phyloP scores from a whole-genome alignment of 345 rosid species.

The Syzygium oleosum region DNA sequence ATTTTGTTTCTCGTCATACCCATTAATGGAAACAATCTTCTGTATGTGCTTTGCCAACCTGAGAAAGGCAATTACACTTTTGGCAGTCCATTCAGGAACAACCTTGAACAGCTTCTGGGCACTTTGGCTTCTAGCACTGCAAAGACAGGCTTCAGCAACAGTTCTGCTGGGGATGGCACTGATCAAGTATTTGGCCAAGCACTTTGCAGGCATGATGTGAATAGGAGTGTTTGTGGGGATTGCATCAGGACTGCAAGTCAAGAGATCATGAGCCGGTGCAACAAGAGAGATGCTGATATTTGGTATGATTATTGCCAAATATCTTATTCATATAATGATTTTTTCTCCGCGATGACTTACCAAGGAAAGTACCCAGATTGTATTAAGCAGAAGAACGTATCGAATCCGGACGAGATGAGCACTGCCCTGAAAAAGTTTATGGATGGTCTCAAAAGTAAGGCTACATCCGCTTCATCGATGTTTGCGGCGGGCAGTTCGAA shows the following conservation, averaged over 20 bases:
- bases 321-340: neutral
- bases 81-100: neutral
- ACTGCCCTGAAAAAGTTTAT: neutral
- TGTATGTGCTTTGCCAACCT: fast-evolving
- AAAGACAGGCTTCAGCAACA: neutral
- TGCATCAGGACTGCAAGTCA: neutral
- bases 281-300: neutral
- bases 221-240: neutral
- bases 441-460: neutral
- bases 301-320: neutral
- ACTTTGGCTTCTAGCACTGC: neutral
- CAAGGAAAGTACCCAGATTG: neutral
- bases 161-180: neutral
- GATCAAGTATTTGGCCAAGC: neutral
- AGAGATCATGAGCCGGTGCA: neutral
- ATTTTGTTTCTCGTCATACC: neutral
- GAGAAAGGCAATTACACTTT: neutral
- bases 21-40: neutral
- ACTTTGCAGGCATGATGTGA: neutral
- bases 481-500: neutral
- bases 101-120: neutral
- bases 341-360: neutral
- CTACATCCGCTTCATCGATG: neutral
- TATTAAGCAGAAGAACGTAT: neutral
- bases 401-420: neutral